A percentile compares a stretch with the other conserved stretches of the same genome.
Evolutionary conservation across 2,329 filamentous ascomycete genomes (phyloP).

Genomic region (Diaporthe aspalathi): DNA sequence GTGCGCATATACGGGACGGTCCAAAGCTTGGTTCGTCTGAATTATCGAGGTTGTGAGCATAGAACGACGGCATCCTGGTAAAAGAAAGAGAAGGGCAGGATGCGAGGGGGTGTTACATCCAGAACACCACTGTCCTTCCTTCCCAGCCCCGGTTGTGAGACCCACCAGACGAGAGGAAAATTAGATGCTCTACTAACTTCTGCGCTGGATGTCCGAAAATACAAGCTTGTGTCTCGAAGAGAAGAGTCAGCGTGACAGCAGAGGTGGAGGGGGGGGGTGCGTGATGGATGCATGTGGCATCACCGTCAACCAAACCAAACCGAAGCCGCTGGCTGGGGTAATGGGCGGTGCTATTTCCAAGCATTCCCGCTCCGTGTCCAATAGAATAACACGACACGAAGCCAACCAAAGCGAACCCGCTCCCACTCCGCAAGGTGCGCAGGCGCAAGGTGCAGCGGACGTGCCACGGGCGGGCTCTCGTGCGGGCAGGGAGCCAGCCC

Average conservation of each 20-base stretch:
- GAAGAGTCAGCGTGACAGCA: neutral
- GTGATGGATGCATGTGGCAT: neutral
- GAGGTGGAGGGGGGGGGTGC: neutral
- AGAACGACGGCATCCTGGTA: neutral
- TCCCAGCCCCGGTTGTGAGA: neutral
- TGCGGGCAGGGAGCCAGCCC: neutral
- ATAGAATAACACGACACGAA: conserved; percentile 1
- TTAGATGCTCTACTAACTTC: too few species aligned
- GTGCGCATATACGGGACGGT: neutral
- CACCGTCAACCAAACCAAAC: neutral
- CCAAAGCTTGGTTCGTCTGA: conserved; percentile 21
- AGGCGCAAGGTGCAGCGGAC: conserved; percentile 7
- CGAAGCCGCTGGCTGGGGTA: too few species aligned
- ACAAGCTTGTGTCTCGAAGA: conserved; percentile 7
- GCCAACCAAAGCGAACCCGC: neutral
- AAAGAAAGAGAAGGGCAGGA: neutral
- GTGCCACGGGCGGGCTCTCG: neutral
- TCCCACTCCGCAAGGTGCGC: neutral
- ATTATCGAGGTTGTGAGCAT: neutral
- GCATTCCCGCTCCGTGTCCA: neutral
- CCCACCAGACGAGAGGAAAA: neutral
- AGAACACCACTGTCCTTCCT: too few species aligned
- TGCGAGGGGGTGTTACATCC: too few species aligned
- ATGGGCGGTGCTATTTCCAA: too few species aligned
- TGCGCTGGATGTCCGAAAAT: neutral